Conservation (phyloP, 192 early-diverging fungal species). For the Mortierella alpina region DNA sequence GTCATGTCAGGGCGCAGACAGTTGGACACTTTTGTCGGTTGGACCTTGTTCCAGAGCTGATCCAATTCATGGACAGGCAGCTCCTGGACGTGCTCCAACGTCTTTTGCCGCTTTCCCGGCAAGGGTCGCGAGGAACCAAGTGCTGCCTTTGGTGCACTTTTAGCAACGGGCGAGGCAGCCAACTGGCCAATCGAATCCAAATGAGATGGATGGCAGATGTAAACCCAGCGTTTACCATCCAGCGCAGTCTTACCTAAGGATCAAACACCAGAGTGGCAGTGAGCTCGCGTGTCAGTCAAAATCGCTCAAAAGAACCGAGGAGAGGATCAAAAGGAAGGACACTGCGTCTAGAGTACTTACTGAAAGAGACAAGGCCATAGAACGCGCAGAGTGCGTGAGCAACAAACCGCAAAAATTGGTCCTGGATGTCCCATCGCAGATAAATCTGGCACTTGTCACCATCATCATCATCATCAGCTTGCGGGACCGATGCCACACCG, state of each 20-base stretch:
- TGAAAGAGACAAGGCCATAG: conserved; percentile 60
- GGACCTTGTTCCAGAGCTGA: conserved; percentile 31
- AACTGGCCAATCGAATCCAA: conserved; percentile 35
- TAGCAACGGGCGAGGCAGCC: not conserved
- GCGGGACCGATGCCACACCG: not conserved
- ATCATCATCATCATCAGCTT: not conserved
- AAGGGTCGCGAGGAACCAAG: conserved; percentile 1
- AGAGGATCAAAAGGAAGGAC: not conserved
- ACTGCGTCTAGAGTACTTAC: conserved; percentile 44
- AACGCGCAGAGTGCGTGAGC: conserved; percentile 60
- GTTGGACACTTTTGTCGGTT: conserved; percentile 18
- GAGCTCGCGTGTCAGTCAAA: not conserved
- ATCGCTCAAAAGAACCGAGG: not conserved
- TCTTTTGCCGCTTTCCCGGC: conserved; percentile 27
- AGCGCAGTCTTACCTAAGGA: conserved; percentile 42
- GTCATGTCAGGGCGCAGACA: conserved; percentile 40
- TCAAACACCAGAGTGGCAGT: not conserved
- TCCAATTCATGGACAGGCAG: conserved; percentile 36
- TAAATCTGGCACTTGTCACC: conserved; percentile 26
- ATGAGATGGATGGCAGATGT: conserved; percentile 53
- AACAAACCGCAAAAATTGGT: conserved; percentile 63
- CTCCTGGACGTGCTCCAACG: conserved; percentile 48
- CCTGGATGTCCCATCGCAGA: conserved; percentile 58
- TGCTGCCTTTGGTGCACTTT: not conserved
- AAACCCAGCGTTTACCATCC: conserved; percentile 48